Base-by-base conservation (phyloP, 306 rosid genomes). In the Luffa acutangula region DNA sequence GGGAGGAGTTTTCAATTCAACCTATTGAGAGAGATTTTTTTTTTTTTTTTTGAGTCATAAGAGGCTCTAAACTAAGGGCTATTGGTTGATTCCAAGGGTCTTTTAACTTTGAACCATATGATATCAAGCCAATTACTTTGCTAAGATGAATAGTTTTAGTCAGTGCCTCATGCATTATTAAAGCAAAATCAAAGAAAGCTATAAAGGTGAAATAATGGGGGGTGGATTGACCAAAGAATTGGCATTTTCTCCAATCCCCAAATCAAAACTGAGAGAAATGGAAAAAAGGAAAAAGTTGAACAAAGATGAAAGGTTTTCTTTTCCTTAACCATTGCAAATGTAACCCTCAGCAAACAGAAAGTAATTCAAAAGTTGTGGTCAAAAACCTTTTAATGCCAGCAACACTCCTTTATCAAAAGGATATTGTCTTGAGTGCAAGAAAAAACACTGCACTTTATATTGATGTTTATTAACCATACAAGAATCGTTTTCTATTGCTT, bases 291-390 rank as follows among this genome's bases (percentile, higher is more conserved):
- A 49, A 73, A 72, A 31, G 31, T 2, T 5, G 39, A 71, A 46
- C 39, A 49, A 25, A 74, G 58, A 49, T 74, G 42, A 34, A 74
- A 46, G 43, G 60, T 48, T 51, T 34, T 51, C 78, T 51, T 74
- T 74, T 74, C 62, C 60, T 74, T 51, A 33, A 73, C 78, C 60
- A 73, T 45, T 73, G 31, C 78, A 49, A 73, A 73, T 31, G 60
- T 31, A 73, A 31, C 43, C 25, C 78, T 74, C 78, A 74, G 25
- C 46, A 46, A 74, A 74, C 62, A 74, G 78, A 74, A 74, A 74
- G 78, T 33, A 74, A 48, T 51, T 74, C 78, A 74, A 74, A 74
- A 74, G 78, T 51, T 49, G 45, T 74, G 78, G 78, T 74, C 78
- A 74, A 74, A 52, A 74, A 15, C 62, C 78, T 74, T 74, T 74